Percentiles rank a stretch among this genome's conserved stretches.
Conservation (phyloP, 139 green algal species). For the Zygnema cylindricum region DNA sequence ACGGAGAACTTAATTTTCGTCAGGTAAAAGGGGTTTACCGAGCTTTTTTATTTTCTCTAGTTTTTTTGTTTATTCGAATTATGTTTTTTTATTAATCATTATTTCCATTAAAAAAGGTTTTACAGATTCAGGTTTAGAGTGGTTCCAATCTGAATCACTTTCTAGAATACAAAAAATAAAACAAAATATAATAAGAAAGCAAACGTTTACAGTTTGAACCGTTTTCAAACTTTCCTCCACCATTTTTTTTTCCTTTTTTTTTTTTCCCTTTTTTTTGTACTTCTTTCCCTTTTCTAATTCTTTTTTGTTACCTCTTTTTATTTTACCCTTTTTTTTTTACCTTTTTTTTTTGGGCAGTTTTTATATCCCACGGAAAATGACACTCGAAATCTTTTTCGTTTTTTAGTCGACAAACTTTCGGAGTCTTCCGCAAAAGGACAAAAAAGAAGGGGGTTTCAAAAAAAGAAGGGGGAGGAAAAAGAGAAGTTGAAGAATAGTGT, state of each 20-base stretch:
- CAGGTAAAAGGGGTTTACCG: background rate
- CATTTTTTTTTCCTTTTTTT: no score
- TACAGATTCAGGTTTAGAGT: no score
- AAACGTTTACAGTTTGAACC: no score
- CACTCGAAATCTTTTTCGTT: background rate
- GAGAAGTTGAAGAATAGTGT: no score
- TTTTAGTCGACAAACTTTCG: conserved; percentile 3
- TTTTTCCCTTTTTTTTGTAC: background rate
- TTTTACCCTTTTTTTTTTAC: background rate
- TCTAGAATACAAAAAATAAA: no score
- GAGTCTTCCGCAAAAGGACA: no score
- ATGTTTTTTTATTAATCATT: background rate
- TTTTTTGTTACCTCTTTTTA: background rate
- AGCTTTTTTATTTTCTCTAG: background rate
- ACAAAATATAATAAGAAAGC: no score
- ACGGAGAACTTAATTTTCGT: background rate
- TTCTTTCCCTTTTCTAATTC: background rate
- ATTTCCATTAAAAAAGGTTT: background rate
- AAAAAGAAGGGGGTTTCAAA: no score
- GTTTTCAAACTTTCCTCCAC: no score
- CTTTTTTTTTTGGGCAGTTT: background rate
- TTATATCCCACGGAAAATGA: conserved; percentile 14
- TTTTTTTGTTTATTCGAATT: background rate
- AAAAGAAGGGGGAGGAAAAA: no score
- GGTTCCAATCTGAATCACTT: no score